These are phyloP conservation scores for Fusarium transvaalense DNA, from an alignment of 2,329 filamentous ascomycete genomes.

Conservation along the genomic window DNA sequence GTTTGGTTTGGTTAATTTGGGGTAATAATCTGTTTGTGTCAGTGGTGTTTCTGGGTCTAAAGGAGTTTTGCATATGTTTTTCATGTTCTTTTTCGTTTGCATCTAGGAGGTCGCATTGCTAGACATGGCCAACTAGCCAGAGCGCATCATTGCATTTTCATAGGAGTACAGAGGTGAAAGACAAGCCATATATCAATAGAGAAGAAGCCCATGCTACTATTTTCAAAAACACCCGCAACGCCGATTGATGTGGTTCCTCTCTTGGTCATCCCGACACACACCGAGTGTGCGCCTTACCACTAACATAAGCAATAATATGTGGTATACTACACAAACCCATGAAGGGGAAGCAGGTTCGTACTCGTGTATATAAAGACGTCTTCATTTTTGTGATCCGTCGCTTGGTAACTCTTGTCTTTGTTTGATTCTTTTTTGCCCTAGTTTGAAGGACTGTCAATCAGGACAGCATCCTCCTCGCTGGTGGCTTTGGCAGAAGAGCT, in stretches of 20 bases:
- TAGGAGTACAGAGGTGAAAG: slow-evolving; percentile 32
- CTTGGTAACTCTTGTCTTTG: neutral
- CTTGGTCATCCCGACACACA: slow-evolving; percentile 5
- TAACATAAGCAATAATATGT: slow-evolving; percentile 1
- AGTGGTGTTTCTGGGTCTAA: slow-evolving; percentile 4
- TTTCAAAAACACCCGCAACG: slow-evolving; percentile 36
- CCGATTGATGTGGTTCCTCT: slow-evolving; percentile 21
- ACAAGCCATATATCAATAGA: slow-evolving; percentile 37
- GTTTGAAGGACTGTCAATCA: slow-evolving; percentile 76
- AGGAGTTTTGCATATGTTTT: slow-evolving; percentile 19
- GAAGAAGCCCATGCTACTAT: slow-evolving; percentile 39
- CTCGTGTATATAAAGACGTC: slow-evolving; percentile 5
- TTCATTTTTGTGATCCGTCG: neutral
- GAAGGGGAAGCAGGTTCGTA: slow-evolving; percentile 2
- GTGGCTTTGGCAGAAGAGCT: slow-evolving; percentile 55
- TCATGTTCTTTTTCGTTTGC: slow-evolving; percentile 15
- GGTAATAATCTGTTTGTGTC: slow-evolving; percentile 16
- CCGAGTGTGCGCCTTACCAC: slow-evolving; percentile 7
- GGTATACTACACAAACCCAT: slow-evolving; percentile 27
- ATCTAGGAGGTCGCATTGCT: slow-evolving; percentile 38
- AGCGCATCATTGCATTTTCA: slow-evolving; percentile 46
- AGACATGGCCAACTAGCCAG: slow-evolving; percentile 38
- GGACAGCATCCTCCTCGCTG: slow-evolving; percentile 67
- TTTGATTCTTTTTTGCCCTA: slow-evolving; percentile 67
- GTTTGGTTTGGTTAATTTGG: slow-evolving; percentile 2